A percentile compares a stretch with the other conserved stretches of the same genome.
Conservation (phyloP, 139 green algal genomes). For the Chloropicon primus region DNA sequence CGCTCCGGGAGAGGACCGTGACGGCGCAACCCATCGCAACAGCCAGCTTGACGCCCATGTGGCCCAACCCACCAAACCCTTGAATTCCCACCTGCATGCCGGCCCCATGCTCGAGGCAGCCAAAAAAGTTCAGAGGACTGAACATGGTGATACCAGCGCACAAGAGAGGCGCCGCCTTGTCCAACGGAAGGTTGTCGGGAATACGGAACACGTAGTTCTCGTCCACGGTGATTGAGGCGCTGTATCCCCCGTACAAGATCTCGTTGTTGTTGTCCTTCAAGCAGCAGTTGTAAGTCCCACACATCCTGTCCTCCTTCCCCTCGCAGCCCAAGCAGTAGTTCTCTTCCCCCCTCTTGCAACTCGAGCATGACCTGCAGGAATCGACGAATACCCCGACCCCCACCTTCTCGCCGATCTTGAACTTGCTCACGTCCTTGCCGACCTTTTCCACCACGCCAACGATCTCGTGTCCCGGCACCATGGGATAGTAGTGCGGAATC, state of each 20-base stretch:
- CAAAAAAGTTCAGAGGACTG: slow-evolving; percentile 5
- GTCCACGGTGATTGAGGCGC: slow-evolving; percentile 2
- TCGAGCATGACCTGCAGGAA: slow-evolving; percentile 31
- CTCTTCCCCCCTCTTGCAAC: slow-evolving; percentile 35
- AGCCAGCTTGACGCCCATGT: slow-evolving; percentile 34
- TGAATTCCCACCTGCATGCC: slow-evolving; percentile 27
- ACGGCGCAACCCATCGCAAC: slow-evolving; percentile 19
- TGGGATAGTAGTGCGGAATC: slow-evolving; percentile 13
- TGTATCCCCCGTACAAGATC: slow-evolving; percentile 9
- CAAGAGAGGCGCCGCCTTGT: slow-evolving; percentile 10
- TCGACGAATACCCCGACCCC: slow-evolving; percentile 37
- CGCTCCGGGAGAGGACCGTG: slow-evolving; percentile 22
- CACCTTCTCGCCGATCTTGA: slow-evolving; percentile 16
- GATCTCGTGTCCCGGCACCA: slow-evolving; percentile 26
- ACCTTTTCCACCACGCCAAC: slow-evolving; percentile 3
- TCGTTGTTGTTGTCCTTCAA: background rate
- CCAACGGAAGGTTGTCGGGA: slow-evolving; percentile 7
- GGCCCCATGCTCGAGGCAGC: background rate
- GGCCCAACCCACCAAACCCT: slow-evolving; percentile 35
- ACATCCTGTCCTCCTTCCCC: background rate
- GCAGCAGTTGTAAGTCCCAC: slow-evolving; percentile 3
- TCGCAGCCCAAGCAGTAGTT: slow-evolving; percentile 21
- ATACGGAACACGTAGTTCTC: slow-evolving; percentile 5
- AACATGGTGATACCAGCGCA: slow-evolving; percentile 20
- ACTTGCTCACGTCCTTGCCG: background rate